phyloP scores from a whole-genome alignment of 306 rosid species.

The Macrotyloma uniflorum region DNA sequence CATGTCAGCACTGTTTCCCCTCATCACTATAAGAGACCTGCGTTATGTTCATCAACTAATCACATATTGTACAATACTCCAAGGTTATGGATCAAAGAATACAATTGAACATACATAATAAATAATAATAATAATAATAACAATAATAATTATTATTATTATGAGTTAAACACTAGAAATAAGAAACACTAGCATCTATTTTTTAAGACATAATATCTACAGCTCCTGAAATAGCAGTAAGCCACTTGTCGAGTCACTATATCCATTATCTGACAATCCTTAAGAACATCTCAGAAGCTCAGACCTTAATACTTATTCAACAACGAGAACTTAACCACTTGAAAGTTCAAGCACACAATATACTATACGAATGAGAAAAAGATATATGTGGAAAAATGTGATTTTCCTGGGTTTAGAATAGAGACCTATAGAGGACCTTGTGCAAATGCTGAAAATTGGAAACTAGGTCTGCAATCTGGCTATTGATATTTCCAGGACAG shows the following conservation, averaged over 20 bases:
- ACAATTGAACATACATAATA: not conserved
- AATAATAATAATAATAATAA: not conserved
- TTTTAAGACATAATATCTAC: not conserved
- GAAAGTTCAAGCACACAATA: not conserved
- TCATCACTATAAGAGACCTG: slow-evolving; percentile 88
- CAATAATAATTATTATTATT: not conserved
- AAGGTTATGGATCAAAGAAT: not conserved
- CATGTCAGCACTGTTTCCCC: slow-evolving; percentile 87
- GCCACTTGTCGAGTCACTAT: not conserved
- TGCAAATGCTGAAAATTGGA: not conserved
- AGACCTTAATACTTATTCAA: not conserved
- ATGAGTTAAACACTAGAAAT: not conserved
- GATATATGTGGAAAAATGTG: not conserved
- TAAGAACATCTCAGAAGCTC: slow-evolving; percentile 5
- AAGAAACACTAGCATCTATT: slow-evolving; percentile 14
- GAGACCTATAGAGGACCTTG: not conserved
- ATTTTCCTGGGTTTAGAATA: not conserved
- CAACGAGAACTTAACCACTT: slow-evolving; percentile 16
- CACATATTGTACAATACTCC: not conserved
- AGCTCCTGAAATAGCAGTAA: slow-evolving; percentile 4
- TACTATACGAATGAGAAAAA: not conserved
- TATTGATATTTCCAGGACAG: slow-evolving; percentile 2
- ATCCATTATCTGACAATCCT: slow-evolving; percentile 1
- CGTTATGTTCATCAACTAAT: slow-evolving; percentile 30
- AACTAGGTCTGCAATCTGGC: slow-evolving; percentile 15